Evolutionary conservation across 2,329 filamentous ascomycete genomes (phyloP).

Genomic region (Epichloe aotearoae): DNA sequence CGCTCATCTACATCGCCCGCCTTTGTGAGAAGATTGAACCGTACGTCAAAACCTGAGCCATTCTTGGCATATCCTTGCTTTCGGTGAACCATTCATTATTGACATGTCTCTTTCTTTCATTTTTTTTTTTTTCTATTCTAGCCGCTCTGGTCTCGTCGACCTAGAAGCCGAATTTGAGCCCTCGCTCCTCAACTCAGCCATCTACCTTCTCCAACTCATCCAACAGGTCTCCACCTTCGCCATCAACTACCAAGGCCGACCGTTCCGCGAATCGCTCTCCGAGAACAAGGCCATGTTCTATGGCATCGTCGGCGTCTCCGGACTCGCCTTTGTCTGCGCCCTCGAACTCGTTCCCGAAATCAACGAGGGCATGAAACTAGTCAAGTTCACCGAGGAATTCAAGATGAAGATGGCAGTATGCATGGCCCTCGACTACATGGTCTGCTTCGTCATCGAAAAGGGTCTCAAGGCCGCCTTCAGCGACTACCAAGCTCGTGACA

Average conservation of each 20-base stretch:
- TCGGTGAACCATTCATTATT: constrained; percentile 8
- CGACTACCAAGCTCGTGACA: constrained; percentile 88
- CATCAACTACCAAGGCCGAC: constrained; percentile 97
- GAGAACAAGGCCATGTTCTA: constrained; percentile 99
- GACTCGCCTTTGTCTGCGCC: constrained; percentile 83
- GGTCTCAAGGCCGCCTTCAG: constrained; percentile 74
- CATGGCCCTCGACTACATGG: constrained; percentile 79
- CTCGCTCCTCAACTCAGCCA: constrained; percentile 87
- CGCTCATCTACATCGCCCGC: constrained; percentile 84
- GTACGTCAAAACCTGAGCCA: constrained; percentile 37
- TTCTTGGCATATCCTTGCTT: too few species aligned
- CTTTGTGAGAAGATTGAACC: constrained; percentile 78
- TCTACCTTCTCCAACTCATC: constrained; percentile 94
- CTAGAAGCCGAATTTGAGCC: constrained; percentile 91
- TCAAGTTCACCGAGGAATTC: constrained; percentile 81
- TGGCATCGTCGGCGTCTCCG: constrained; percentile 81
- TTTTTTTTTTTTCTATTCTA: constrained; percentile 12
- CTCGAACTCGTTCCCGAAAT: constrained; percentile 93
- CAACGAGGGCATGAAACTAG: constrained; percentile 84
- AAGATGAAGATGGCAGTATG: constrained; percentile 69
- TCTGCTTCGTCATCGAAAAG: constrained; percentile 81
- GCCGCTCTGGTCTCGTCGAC: constrained; percentile 52
- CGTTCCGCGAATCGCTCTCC: constrained; percentile 88
- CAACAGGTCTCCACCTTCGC: constrained; percentile 98
- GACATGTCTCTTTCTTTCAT: background rate